These are phyloP conservation scores for Thozetella sp. DNA, from an alignment of 495 filamentous ascomycete genomes.

Conservation along the genomic window DNA sequence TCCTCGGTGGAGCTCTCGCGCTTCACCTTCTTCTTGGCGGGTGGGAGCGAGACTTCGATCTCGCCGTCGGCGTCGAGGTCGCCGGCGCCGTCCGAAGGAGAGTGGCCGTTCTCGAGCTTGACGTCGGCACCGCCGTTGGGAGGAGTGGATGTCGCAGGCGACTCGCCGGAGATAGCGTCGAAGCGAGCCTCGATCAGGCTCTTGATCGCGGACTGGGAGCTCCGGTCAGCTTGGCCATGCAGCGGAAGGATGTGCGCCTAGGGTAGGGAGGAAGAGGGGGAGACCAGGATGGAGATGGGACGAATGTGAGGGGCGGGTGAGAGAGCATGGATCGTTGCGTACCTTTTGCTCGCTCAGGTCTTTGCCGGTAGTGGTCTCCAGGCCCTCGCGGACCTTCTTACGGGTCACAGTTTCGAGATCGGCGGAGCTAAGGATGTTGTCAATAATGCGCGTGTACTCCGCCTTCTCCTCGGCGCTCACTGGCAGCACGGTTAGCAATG, in stretches of 20 bases:
- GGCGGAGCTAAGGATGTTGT: slow-evolving; percentile 79
- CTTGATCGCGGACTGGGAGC: slow-evolving; percentile 72
- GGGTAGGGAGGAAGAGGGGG: background rate
- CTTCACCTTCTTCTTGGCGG: slow-evolving; percentile 59
- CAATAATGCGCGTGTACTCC: slow-evolving; percentile 83
- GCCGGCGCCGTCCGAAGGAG: slow-evolving; percentile 30
- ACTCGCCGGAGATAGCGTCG: slow-evolving; percentile 69
- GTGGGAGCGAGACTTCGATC: slow-evolving; percentile 52
- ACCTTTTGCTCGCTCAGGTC: slow-evolving; percentile 91
- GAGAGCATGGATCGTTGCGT: slow-evolving; percentile 15
- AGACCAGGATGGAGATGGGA: background rate
- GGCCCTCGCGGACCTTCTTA: slow-evolving; percentile 86
- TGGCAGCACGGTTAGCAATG: slow-evolving; percentile 30
- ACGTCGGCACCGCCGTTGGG: slow-evolving; percentile 30
- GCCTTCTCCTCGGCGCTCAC: slow-evolving; percentile 68
- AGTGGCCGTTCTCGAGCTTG: slow-evolving; percentile 34
- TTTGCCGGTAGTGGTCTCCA: slow-evolving; percentile 70
- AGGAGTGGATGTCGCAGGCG: slow-evolving; percentile 26
- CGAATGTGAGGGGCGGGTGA: background rate
- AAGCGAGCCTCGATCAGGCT: slow-evolving; percentile 86
- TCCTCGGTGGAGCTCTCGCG: slow-evolving; percentile 58
- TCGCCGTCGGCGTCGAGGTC: slow-evolving; percentile 41
- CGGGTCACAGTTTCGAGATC: slow-evolving; percentile 90
- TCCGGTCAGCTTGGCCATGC: slow-evolving; percentile 6
- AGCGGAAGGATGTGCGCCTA: slow-evolving; percentile 1